A percentile compares a stretch with the other conserved stretches of the same genome.
Evolutionary conservation across 169 alveolate genomes (phyloP).

Genomic region (Besnoitia besnoiti): DNA sequence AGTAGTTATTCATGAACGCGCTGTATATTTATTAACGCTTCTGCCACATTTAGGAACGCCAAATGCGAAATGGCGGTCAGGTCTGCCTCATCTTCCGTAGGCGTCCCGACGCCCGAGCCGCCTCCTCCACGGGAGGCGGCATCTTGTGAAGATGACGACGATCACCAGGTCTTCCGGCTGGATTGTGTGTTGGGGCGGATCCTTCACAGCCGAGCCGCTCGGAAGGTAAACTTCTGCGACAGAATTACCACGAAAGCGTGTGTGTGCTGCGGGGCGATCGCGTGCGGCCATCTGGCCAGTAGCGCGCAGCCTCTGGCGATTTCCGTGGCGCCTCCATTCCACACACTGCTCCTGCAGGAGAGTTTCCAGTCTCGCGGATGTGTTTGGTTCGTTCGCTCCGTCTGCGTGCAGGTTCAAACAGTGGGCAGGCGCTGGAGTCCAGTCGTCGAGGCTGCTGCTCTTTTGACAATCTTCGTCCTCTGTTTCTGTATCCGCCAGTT

Average conservation of each 20-base stretch:
- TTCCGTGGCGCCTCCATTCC: no score
- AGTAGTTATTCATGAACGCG: no score
- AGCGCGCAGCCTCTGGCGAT: no score
- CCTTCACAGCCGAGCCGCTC: neutral
- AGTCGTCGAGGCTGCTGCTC: conserved; percentile 47
- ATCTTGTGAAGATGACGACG: neutral
- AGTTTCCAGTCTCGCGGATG: neutral
- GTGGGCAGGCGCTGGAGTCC: conserved; percentile 59
- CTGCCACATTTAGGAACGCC: no score
- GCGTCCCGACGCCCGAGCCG: neutral
- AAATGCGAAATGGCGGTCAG: neutral
- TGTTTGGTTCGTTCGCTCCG: neutral
- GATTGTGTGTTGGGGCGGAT: neutral
- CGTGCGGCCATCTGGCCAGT: no score
- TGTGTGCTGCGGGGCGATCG: neutral
- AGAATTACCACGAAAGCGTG: neutral
- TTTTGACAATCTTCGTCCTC: conserved; percentile 34
- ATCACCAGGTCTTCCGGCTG: neutral
- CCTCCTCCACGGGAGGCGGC: neutral
- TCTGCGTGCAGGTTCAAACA: neutral
- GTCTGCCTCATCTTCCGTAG: neutral
- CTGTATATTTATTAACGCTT: no score
- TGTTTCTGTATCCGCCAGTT: conserved; percentile 91
- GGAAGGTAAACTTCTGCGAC: neutral
- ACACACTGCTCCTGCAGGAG: no score